These are phyloP conservation scores for Solanum virginianum DNA, from an alignment of 257 asterid genomes.

Conservation along the genomic window DNA sequence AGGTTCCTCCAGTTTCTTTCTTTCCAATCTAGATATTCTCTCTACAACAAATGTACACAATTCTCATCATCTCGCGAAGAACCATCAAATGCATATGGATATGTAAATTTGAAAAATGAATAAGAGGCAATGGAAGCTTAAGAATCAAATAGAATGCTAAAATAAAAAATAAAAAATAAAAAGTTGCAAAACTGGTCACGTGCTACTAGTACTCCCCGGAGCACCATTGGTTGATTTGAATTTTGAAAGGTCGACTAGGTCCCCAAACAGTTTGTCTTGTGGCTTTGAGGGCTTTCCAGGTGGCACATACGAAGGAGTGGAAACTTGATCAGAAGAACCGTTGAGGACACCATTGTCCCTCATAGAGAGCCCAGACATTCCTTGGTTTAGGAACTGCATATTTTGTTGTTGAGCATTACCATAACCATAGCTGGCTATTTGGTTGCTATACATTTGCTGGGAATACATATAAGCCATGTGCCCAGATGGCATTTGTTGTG, in stretches of 20 bases:
- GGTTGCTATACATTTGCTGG: conserved; percentile 62
- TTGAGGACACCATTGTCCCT: conserved; percentile 43
- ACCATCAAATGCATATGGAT: conserved; percentile 4
- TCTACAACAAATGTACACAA: conserved; percentile 18
- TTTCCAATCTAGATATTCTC: background rate
- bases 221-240: conserved; percentile 36
- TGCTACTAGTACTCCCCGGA: conserved; percentile 31
- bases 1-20: background rate
- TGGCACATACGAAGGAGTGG: conserved; percentile 41
- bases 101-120: background rate
- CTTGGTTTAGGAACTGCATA: conserved; percentile 50
- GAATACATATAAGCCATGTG: conserved; percentile 73
- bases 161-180: background rate
- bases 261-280: conserved; percentile 69
- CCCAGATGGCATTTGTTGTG: conserved; percentile 54
- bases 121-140: background rate
- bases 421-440: conserved; percentile 39
- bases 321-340: conserved; percentile 13
- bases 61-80: background rate
- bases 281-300: conserved; percentile 66
- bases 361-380: conserved; percentile 64
- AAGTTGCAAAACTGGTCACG: conserved; percentile 3
- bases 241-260: conserved; percentile 61
- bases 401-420: conserved; percentile 60
- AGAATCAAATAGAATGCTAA: background rate